Evolutionary conservation across 495 filamentous ascomycete genomes (phyloP), one percentile per base, ranked within the genome.

Genomic region (Penicillium roqueforti): DNA sequence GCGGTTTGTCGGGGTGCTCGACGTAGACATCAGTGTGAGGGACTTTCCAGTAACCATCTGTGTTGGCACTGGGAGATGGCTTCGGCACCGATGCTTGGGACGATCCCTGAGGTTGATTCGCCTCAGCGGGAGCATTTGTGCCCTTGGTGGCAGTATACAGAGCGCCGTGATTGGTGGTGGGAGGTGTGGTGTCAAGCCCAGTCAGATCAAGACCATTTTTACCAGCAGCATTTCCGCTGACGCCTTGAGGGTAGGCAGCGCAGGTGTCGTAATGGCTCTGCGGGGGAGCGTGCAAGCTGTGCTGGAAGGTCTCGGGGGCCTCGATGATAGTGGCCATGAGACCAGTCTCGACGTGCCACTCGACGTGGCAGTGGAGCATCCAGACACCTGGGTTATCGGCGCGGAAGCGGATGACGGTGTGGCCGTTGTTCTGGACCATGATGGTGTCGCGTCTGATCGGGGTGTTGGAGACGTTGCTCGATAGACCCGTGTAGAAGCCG

Each of bases 331-430:
- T 87, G 14, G 82, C 85, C 1, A 81, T 81, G 19, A 93, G 76
- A 20, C 89, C 89, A 61, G 81, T 82, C 55, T 80, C 83, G 38
- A 89, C 79, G 62, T 92, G 88, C 86, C 87, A 91, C 73, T 89
- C 87, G 25, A 89, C 78, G 68, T 90, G 87, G 70, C 89, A 92
- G 65, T 93, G 89, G 66, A 91, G 87, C 20, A 91, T 68, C 80
- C 84, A 91, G 32, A 91, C 78, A 47, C 87, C 91, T 16, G 89
- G 68, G 63, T 95, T 95, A 50, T 86, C 79, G 1, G 84, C 83
- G 23, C 78, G 72, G 73, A 89, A 90, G 0, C 87, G 68, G 3
- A 89, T 50, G 13, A 88, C 85, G 7, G 85, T 69, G 51, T 85
- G 74, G 0, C 81, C 81, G 14, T 76, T 67, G 0, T 81, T 82